Percentiles rank a stretch among this genome's conserved stretches.
phyloP scores from a whole-genome alignment of 163 green algal species.

The Scenedesmus sp. region DNA sequence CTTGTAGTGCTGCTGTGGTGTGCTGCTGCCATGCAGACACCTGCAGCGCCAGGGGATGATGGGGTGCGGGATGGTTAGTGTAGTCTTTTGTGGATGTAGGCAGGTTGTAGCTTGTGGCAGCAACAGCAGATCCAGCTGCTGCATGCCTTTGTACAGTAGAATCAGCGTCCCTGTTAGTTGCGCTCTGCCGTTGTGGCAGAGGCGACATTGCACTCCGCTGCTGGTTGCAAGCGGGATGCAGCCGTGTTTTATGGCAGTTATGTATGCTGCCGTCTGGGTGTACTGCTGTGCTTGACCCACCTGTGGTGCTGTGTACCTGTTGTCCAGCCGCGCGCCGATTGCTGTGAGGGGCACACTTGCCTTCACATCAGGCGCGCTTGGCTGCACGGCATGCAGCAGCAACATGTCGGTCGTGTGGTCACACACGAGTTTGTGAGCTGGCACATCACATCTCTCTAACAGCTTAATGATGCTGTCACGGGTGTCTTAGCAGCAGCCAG shows the following conservation, averaged over 20 bases:
- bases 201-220: too few species aligned
- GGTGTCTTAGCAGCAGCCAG: too few species aligned
- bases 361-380: not conserved
- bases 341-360: constrained; percentile 47
- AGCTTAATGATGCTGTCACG: too few species aligned
- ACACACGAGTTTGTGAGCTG: too few species aligned
- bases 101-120: not conserved
- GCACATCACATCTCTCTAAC: too few species aligned
- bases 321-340: constrained; percentile 35
- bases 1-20: not conserved
- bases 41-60: constrained; percentile 25
- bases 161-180: not conserved
- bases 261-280: not conserved
- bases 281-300: constrained; percentile 15
- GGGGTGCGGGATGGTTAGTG: not conserved
- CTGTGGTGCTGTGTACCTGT: constrained; percentile 51
- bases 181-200: not conserved
- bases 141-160: not conserved
- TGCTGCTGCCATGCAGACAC: constrained; percentile 54
- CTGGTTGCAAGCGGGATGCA: too few species aligned
- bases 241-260: too few species aligned
- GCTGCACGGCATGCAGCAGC: constrained; percentile 26
- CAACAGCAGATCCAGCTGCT: not conserved
- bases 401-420: not conserved
- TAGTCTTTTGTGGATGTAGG: not conserved